These are phyloP conservation scores for Casuarina equisetifolia DNA, from an alignment of 306 rosid species.

Conservation along the genomic window DNA sequence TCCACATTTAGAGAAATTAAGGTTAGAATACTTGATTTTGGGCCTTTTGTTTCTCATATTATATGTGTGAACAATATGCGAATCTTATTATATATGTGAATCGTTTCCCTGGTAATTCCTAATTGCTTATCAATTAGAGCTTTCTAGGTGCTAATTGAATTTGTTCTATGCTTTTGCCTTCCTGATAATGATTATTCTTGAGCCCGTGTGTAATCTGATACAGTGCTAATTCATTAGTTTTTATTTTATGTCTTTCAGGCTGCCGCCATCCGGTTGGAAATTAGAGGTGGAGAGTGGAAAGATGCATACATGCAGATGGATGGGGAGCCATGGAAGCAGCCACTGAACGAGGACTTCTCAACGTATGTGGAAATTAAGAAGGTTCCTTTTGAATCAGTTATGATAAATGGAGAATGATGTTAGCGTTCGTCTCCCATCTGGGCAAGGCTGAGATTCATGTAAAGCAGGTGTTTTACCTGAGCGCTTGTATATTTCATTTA, in stretches of 20 bases:
- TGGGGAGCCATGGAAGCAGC: constrained; percentile 99
- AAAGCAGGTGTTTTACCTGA: constrained; percentile 5
- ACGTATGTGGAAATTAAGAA: constrained; percentile 86
- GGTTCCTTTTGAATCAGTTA: constrained; percentile 73
- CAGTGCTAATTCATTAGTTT: neutral
- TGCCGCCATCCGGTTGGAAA: constrained; percentile 80
- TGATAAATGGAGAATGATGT: constrained; percentile 66
- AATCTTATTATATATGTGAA: neutral
- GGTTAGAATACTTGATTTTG: neutral
- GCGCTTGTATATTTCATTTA: constrained; percentile 29
- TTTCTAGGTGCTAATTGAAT: neutral
- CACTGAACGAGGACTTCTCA: constrained; percentile 60
- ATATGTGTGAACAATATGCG: no score
- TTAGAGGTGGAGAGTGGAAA: constrained; percentile 94
- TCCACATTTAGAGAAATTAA: neutral
- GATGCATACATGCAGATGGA: constrained; percentile 87
- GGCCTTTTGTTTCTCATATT: neutral
- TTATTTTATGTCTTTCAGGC: constrained; percentile 55
- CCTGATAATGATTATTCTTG: neutral
- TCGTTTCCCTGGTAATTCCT: neutral
- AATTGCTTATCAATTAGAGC: constrained; percentile 1
- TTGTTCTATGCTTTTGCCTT: neutral
- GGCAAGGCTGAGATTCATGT: constrained; percentile 21
- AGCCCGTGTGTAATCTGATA: neutral
- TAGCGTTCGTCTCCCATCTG: constrained; percentile 14